These are phyloP conservation scores for Jacaranda mimosifolia DNA, from an alignment of 257 asterid species.

Conservation along the genomic window DNA sequence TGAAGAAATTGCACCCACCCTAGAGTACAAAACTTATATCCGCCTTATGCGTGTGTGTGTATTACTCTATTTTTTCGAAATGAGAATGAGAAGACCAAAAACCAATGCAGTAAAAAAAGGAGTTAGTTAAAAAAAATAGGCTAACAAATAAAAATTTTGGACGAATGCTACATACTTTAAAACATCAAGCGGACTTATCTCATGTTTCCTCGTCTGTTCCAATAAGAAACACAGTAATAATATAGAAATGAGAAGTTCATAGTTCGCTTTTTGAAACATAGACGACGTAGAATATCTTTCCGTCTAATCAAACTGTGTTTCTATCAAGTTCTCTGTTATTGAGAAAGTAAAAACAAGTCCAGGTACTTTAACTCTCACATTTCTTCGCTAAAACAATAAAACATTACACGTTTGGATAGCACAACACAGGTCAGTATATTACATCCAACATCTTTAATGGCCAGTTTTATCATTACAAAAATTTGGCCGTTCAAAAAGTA, in stretches of 20 bases:
- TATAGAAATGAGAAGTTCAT: neutral
- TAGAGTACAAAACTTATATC: too few relatives aligned
- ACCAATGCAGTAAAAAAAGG: too few relatives aligned
- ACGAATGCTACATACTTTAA: neutral
- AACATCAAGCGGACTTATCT: neutral
- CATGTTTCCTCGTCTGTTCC: neutral
- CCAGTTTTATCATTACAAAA: slow-evolving; percentile 1
- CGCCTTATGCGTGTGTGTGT: too few relatives aligned
- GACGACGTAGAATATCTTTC: neutral
- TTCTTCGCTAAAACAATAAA: neutral
- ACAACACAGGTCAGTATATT: slow-evolving; percentile 1
- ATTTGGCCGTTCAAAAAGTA: slow-evolving; percentile 11
- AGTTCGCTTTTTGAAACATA: neutral
- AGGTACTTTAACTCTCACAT: neutral
- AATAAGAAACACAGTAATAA: neutral
- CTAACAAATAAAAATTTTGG: neutral
- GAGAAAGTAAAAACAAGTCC: slow-evolving; percentile 16
- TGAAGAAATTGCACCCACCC: neutral
- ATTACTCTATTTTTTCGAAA: too few relatives aligned
- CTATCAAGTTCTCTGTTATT: neutral
- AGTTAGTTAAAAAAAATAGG: neutral
- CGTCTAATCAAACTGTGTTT: neutral
- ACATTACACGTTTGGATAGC: slow-evolving; percentile 12
- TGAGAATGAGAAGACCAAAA: too few relatives aligned
- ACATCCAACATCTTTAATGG: slow-evolving; percentile 14